Percentiles rank a stretch among this genome's conserved stretches.
Conservation (phyloP, 352 stramenopile genomes). For the Phytopythium boreale region DNA sequence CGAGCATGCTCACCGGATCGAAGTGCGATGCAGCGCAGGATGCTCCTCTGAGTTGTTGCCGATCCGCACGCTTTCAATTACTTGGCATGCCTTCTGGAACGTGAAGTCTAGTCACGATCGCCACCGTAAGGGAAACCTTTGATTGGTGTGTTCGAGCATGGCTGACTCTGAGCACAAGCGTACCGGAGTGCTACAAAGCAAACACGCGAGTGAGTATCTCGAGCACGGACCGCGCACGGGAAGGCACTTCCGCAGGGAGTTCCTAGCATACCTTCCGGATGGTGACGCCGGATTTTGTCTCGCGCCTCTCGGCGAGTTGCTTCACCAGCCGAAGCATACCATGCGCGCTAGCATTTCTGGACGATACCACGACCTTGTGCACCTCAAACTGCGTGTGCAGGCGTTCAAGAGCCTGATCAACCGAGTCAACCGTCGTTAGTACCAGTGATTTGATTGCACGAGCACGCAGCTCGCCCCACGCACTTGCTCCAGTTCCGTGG, state of each 20-base stretch:
- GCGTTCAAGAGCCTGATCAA: conserved; percentile 45
- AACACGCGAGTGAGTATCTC: conserved; percentile 7
- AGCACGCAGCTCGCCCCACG: not conserved
- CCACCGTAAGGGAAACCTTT: not conserved
- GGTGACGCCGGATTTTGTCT: conserved; percentile 48
- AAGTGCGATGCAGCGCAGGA: conserved; percentile 14
- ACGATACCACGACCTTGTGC: conserved; percentile 62
- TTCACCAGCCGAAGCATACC: conserved; percentile 72
- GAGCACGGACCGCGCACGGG: not conserved
- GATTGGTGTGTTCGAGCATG: no score
- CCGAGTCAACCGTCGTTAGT: not conserved
- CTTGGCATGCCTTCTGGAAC: conserved; percentile 67
- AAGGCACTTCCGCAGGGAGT: not conserved
- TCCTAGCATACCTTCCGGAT: conserved; percentile 50
- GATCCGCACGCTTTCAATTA: conserved; percentile 66
- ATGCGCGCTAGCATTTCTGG: conserved; percentile 57
- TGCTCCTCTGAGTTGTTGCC: conserved; percentile 29
- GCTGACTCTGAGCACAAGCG: no score
- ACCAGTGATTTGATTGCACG: not conserved
- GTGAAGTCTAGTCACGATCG: conserved; percentile 57
- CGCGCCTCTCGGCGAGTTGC: conserved; percentile 40
- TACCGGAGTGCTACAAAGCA: conserved; percentile 41
- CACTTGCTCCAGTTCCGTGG: conserved; percentile 50
- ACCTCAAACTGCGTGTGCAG: conserved; percentile 73
- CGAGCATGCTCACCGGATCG: not conserved